Conservation (phyloP, 441 rosid genomes). For the Syzygium syzygioides region DNA sequence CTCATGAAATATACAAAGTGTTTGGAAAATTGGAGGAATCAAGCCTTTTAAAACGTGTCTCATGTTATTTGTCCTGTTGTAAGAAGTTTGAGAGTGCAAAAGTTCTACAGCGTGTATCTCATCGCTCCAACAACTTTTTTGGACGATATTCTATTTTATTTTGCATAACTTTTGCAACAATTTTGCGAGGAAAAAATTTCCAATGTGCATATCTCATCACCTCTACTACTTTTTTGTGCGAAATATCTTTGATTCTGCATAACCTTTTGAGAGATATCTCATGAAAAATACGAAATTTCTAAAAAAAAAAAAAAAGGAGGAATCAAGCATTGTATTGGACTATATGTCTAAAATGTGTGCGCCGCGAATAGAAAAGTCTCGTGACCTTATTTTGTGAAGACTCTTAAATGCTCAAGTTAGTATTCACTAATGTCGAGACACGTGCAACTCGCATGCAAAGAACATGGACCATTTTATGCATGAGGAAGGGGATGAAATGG, state of each 20-base stretch:
- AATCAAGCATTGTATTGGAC: neutral
- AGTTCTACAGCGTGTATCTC: neutral
- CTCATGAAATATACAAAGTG: neutral
- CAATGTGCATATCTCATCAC: neutral
- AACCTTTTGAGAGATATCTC: neutral
- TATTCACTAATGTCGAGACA: neutral
- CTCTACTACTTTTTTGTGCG: fast-evolving
- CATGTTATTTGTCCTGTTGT: neutral
- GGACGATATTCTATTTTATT: neutral
- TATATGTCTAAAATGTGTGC: neutral
- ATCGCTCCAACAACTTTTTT: neutral
- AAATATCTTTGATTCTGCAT: neutral
- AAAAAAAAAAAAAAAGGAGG: neutral
- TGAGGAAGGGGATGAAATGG: neutral
- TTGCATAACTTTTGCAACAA: neutral
- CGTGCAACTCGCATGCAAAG: neutral
- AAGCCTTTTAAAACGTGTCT: neutral
- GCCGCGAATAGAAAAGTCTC: neutral
- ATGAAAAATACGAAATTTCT: neutral
- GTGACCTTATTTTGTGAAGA: neutral
- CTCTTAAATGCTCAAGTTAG: neutral
- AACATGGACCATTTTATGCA: neutral
- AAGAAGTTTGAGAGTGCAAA: neutral
- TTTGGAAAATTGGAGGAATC: neutral
- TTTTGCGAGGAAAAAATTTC: neutral